These are phyloP conservation scores for Alternaria alternata DNA, from an alignment of 2,329 filamentous ascomycete genomes.

Conservation along the genomic window DNA sequence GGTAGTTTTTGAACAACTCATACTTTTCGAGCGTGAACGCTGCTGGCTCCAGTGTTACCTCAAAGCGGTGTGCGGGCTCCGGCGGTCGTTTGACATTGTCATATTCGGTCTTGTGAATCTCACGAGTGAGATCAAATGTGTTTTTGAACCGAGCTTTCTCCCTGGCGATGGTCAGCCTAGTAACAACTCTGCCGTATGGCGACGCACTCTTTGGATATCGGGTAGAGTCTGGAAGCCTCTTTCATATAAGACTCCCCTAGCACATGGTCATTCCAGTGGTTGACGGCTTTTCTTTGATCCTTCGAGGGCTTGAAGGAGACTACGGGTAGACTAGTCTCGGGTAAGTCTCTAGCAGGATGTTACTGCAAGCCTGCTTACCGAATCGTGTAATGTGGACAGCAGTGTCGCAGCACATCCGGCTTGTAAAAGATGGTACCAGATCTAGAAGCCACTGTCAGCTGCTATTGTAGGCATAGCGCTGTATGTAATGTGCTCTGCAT, in stretches of 20 bases:
- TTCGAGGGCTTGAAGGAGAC: conserved; percentile 69
- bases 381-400: conserved; percentile 91
- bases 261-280: conserved; percentile 77
- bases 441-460: conserved; percentile 33
- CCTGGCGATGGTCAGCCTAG: conserved; percentile 40
- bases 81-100: conserved; percentile 64
- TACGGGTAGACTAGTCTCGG: conserved; percentile 66
- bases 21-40: conserved; percentile 80
- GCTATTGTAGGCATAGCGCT: conserved; percentile 7
- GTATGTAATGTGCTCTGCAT: conserved; percentile 15
- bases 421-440: conserved; percentile 74
- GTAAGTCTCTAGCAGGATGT: conserved; percentile 15
- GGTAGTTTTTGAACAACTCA: conserved; percentile 76
- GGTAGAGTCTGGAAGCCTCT: conserved; percentile 69
- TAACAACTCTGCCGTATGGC: not conserved
- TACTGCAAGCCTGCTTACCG: conserved; percentile 49
- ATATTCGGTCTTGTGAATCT: conserved; percentile 74
- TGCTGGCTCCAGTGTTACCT: conserved; percentile 74
- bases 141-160: conserved; percentile 69
- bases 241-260: conserved; percentile 73
- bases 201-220: conserved; percentile 70
- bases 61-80: conserved; percentile 71
- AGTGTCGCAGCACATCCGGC: conserved; percentile 79
- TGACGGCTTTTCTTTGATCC: conserved; percentile 77
- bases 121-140: conserved; percentile 71